These are phyloP conservation scores for Lomentospora prolificans DNA, from an alignment of 2,329 filamentous ascomycete species.

Conservation along the genomic window DNA sequence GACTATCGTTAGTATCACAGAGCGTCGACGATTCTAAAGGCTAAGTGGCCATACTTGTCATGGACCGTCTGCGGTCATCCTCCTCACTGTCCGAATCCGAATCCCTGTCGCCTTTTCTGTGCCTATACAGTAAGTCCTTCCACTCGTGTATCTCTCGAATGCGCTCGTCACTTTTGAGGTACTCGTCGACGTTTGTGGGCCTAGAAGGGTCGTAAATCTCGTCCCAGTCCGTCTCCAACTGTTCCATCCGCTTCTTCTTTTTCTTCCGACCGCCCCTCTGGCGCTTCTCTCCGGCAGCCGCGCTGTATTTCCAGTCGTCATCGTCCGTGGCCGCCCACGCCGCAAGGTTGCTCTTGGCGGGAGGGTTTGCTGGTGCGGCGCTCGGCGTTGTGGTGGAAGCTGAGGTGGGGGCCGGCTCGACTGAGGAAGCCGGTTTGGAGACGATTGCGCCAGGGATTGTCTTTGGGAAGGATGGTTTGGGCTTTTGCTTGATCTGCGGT, in stretches of 20 bases:
- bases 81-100: conserved; percentile 29
- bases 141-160: conserved; percentile 72
- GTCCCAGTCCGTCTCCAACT: conserved; percentile 70
- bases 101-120: conserved; percentile 40
- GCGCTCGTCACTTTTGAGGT: conserved; percentile 74
- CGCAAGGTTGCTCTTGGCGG: conserved; percentile 59
- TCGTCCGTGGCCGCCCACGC: conserved; percentile 72
- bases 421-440: conserved; percentile 18
- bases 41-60: conserved; percentile 13
- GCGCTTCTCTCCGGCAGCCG: conserved; percentile 48
- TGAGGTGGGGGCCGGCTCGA: conserved; percentile 17
- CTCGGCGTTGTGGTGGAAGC: conserved; percentile 22
- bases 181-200: conserved; percentile 78
- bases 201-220: conserved; percentile 79
- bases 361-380: conserved; percentile 29
- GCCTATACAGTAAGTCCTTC: conserved; percentile 72
- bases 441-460: conserved; percentile 21
- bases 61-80: conserved; percentile 13
- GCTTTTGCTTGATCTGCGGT: conserved; percentile 52
- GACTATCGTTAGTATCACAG: background rate
- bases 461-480: conserved; percentile 52
- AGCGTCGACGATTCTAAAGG: background rate
- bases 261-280: conserved; percentile 70
- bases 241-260: conserved; percentile 56
- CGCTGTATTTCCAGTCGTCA: conserved; percentile 68